Conservation (phyloP, 257 asterid genomes). For the Capsicum rhomboideum region DNA sequence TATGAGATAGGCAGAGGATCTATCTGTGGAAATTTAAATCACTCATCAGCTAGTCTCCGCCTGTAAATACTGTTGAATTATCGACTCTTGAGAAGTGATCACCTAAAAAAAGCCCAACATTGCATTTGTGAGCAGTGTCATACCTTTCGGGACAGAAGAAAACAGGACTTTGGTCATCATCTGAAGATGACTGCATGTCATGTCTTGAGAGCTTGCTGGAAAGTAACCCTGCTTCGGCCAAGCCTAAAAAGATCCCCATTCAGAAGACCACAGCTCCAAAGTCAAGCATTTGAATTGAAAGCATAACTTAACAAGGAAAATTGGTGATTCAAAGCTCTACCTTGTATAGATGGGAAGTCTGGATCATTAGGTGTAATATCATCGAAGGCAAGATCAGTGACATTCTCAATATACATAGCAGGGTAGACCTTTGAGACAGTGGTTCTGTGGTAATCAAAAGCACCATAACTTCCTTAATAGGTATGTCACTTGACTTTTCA, state of each 20-base stretch:
- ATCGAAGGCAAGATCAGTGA: conserved; percentile 94
- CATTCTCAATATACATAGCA: conserved; percentile 94
- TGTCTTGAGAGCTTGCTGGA: conserved; percentile 94
- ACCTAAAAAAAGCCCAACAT: conserved; percentile 6
- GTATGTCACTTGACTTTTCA: neutral
- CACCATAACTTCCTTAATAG: neutral
- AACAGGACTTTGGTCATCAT: conserved; percentile 59
- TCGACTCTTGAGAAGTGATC: neutral
- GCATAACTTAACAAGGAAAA: conserved; percentile 8
- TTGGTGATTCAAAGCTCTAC: conserved; percentile 23
- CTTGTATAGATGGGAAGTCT: conserved; percentile 93
- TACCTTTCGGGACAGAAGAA: conserved; percentile 92
- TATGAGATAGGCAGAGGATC: neutral
- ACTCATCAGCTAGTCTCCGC: neutral
- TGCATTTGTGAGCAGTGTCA: neutral
- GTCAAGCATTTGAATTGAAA: neutral
- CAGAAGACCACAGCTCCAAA: conserved; percentile 15
- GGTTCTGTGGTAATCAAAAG: conserved; percentile 36
- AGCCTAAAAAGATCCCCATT: conserved; percentile 48
- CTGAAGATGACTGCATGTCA: conserved; percentile 59
- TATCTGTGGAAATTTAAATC: neutral
- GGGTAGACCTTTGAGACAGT: conserved; percentile 89
- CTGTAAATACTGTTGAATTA: neutral
- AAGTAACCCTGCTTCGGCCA: conserved; percentile 99
- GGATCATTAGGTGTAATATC: conserved; percentile 92